Evolutionary conservation across 148 eudicot genomes (phyloP).

Genomic region (Vaccinium myrtillus): DNA sequence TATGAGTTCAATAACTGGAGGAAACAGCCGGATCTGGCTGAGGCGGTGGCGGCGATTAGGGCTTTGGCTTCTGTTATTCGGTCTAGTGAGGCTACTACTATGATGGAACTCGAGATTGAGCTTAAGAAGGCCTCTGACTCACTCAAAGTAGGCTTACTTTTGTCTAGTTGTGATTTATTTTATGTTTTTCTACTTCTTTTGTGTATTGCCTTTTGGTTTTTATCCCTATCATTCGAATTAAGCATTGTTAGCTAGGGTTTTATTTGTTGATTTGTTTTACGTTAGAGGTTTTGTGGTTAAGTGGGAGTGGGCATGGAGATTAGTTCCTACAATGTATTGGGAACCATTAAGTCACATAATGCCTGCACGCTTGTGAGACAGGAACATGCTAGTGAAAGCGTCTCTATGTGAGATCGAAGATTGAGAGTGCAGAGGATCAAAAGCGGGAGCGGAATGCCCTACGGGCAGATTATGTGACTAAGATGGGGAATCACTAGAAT

Average conservation of each 20-base stretch:
- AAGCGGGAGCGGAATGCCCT: too few species aligned
- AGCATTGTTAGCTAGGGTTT: neutral
- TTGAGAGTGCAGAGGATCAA: too few species aligned
- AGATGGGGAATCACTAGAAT: neutral
- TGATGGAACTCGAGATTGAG: slow-evolving; percentile 96
- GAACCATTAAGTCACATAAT: too few species aligned
- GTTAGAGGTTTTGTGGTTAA: neutral
- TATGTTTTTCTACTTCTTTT: too few species aligned
- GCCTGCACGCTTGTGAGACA: too few species aligned
- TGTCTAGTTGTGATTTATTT: neutral
- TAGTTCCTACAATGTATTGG: neutral
- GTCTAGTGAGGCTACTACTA: slow-evolving; percentile 75
- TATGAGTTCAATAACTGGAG: slow-evolving; percentile 87
- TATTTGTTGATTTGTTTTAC: neutral
- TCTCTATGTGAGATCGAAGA: too few species aligned
- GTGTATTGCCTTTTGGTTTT: neutral
- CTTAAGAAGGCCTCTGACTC: slow-evolving; percentile 89
- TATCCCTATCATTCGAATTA: neutral
- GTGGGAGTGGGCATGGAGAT: neutral
- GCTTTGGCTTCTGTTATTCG: slow-evolving; percentile 88
- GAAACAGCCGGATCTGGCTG: slow-evolving; percentile 91
- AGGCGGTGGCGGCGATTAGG: slow-evolving; percentile 97
- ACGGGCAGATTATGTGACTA: too few species aligned
- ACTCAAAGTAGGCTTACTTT: slow-evolving; percentile 52
- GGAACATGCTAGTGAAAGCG: too few species aligned